Evolutionary conservation across 176 grass and related monocot genomes (phyloP).

Genomic region (Luzula sylvatica): DNA sequence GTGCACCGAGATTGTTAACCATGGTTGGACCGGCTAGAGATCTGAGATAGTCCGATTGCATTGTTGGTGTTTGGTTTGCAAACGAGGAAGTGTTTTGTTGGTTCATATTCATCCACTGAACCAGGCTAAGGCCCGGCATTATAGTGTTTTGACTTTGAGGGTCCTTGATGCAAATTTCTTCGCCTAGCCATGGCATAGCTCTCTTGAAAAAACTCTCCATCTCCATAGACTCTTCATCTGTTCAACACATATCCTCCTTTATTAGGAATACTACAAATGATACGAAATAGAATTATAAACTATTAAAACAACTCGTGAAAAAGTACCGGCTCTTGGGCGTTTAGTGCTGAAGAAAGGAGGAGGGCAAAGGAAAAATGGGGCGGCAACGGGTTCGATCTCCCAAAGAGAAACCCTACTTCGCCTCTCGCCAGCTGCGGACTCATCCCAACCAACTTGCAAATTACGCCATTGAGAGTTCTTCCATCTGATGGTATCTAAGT

Average conservation of each 20-base stretch:
- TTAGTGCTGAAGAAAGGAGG: slow-evolving; percentile 90
- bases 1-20: slow-evolving; percentile 55
- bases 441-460: slow-evolving; percentile 99
- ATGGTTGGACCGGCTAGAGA: slow-evolving; percentile 58
- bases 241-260: slow-evolving; percentile 11
- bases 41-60: slow-evolving; percentile 64
- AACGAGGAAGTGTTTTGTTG: slow-evolving; percentile 35
- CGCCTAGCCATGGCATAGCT: slow-evolving; percentile 97
- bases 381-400: slow-evolving; percentile 88
- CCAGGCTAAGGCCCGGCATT: slow-evolving; percentile 81
- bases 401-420: slow-evolving; percentile 86
- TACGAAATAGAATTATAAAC: background rate
- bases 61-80: slow-evolving; percentile 21
- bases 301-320: background rate
- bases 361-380: slow-evolving; percentile 94
- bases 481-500: slow-evolving; percentile 93
- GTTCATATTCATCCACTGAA: slow-evolving; percentile 99
- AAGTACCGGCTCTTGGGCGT: slow-evolving; percentile 59
- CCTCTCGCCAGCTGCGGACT: slow-evolving; percentile 88
- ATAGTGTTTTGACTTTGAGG: slow-evolving; percentile 63
- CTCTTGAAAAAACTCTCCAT: slow-evolving; percentile 94
- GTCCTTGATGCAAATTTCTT: slow-evolving; percentile 87
- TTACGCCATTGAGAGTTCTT: slow-evolving; percentile 98
- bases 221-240: slow-evolving; percentile 80
- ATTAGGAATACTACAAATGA: slow-evolving; percentile 6